Evolutionary conservation across 2,329 filamentous ascomycete species (phyloP).

Genomic region (Hypocrella siamensis): DNA sequence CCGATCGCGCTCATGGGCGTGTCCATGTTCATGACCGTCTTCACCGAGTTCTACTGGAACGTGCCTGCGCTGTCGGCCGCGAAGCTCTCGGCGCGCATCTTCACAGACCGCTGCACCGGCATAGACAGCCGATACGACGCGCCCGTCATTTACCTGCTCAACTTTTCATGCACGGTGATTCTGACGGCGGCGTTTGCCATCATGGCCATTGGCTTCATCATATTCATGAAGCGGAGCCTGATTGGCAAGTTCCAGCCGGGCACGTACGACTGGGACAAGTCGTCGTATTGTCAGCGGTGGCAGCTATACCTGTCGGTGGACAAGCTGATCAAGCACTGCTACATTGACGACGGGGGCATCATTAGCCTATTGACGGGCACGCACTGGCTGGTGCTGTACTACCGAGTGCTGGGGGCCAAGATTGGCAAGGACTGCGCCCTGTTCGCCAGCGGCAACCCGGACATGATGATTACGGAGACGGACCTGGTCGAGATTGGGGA

Average conservation of each 20-base stretch:
- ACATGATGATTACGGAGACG: slow-evolving; percentile 39
- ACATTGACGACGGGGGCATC: slow-evolving; percentile 28
- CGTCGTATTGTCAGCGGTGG: slow-evolving; percentile 42
- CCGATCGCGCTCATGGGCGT: slow-evolving; percentile 32
- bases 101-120: slow-evolving; percentile 8
- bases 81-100: slow-evolving; percentile 24
- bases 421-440: slow-evolving; percentile 39
- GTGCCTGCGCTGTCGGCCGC: slow-evolving; percentile 29
- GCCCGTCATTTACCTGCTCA: slow-evolving; percentile 23
- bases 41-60: slow-evolving; percentile 35
- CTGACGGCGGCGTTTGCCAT: slow-evolving; percentile 26
- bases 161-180: slow-evolving; percentile 21
- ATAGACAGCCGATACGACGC: slow-evolving; percentile 13
- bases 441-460: slow-evolving; percentile 35
- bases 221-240: slow-evolving; percentile 33
- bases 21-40: slow-evolving; percentile 27
- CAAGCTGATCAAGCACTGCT: slow-evolving; percentile 32
- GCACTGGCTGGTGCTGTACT: slow-evolving; percentile 35
- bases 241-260: slow-evolving; percentile 34
- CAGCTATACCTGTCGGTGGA: slow-evolving; percentile 37
- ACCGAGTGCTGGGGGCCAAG: slow-evolving; percentile 32
- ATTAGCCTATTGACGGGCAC: slow-evolving; percentile 37
- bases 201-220: slow-evolving; percentile 24
- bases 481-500: slow-evolving; percentile 38
- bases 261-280: slow-evolving; percentile 41